Base-by-base conservation (phyloP, 768 basidiomycete genomes). In the Leucogyrophana mollusca region DNA sequence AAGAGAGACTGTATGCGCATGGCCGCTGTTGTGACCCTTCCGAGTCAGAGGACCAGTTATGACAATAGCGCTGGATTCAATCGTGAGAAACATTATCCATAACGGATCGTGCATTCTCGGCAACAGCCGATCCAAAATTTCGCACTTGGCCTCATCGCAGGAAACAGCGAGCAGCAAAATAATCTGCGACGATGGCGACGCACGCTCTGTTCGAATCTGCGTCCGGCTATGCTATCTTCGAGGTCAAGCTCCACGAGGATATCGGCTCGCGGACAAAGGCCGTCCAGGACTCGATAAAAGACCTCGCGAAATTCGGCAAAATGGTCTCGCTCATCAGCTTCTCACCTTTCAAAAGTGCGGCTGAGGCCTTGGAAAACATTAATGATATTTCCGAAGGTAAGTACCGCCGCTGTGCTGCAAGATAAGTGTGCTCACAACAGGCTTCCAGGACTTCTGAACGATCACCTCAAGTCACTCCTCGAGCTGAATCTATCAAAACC, bases 321-420 rank as follows among this genome's bases (percentile, higher is more conserved):
- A 93, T 95, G 88, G 90, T 96, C 51, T 76, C 84, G 58, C 71
- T 97, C 61, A 64, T 87, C 66, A 93, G 90, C 65, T 98, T 97
- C 73, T 79, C 85, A 45, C 94, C 95, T 0, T 98, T 95, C 77
- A 91, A 90, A 67, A 93, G 75, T 49, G 92, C 94, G 18, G 93
- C 90, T 0, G 85, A 94, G 62, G 94, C 94, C 25, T 74, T 98
- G 55, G 93, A 97, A 72, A 97, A 96, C 56, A 86, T 87, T 42
- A 97, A 97, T 62, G 95, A 97, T 68, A 68, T 98, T 13, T 96
- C 94, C 9, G 94, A 97, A 76, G 93, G 95, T 93, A 50, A 23
- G 80, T 70, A 21, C 11, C 9, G 4, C 2, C 33, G 4, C 9
- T 48, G 23, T 43, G 2, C 6, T n/a, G 4, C 2, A 22, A 18